These are phyloP conservation scores for Phytophthora litchii DNA, from an alignment of 352 stramenopile genomes.

Conservation along the genomic window DNA sequence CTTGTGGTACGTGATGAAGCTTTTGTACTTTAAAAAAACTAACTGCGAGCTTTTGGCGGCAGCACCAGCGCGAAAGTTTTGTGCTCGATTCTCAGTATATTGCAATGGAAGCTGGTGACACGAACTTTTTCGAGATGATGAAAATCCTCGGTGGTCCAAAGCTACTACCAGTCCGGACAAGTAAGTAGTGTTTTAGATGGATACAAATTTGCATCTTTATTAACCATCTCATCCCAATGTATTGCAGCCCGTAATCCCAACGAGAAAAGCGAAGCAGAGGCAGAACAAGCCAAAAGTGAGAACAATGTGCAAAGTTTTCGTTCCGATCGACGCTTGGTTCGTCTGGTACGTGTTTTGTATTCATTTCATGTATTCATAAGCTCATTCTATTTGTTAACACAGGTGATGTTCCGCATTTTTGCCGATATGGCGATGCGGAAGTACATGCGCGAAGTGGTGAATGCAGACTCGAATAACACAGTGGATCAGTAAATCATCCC, in stretches of 20 bases:
- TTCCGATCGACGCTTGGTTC: conserved; percentile 75
- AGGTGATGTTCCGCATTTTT: conserved; percentile 78
- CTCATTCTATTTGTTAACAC: background rate
- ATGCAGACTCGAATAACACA: conserved; percentile 16
- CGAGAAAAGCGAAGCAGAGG: conserved; percentile 62
- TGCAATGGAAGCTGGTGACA: conserved; percentile 33
- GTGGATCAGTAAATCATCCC: conserved; percentile 1
- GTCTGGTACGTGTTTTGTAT: conserved; percentile 43
- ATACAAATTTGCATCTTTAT: background rate
- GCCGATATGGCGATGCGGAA: conserved; percentile 70
- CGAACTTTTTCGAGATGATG: conserved; percentile 72
- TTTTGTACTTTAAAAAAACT: background rate
- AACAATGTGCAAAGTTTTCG: conserved; percentile 83
- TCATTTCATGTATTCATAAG: conserved; percentile 3
- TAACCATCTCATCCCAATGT: background rate
- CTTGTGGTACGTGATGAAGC: conserved; percentile 38
- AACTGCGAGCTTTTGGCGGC: background rate
- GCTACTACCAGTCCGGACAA: conserved; percentile 57
- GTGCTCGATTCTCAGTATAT: conserved; percentile 55
- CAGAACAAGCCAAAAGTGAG: conserved; percentile 64
- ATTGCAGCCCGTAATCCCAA: conserved; percentile 41
- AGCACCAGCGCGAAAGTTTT: conserved; percentile 64
- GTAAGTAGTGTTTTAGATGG: conserved; percentile 29
- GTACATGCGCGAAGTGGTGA: conserved; percentile 56
- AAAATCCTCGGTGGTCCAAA: conserved; percentile 60